phyloP scores from a whole-genome alignment of 2,329 filamentous ascomycete genomes.

The Trichothecium sympodiale region DNA sequence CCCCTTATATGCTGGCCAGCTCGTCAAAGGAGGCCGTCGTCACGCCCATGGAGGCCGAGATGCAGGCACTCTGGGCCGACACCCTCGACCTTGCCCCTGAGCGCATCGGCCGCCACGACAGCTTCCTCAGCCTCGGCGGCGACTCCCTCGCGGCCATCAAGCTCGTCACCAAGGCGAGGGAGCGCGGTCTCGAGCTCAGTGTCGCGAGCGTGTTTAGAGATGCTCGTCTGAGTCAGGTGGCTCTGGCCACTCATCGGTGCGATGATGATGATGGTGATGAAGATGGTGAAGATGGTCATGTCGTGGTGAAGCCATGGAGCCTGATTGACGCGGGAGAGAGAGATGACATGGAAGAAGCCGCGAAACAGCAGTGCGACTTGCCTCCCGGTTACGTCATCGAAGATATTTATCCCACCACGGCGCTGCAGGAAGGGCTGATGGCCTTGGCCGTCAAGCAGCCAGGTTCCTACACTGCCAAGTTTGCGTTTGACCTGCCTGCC shows the following conservation, averaged over 20 bases:
- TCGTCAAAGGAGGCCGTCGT: slow-evolving; percentile 11
- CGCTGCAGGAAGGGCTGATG: too few relatives aligned
- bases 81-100: slow-evolving; percentile 16
- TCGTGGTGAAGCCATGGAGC: too few relatives aligned
- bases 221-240: slow-evolving; percentile 26
- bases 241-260: too few relatives aligned
- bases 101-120: slow-evolving; percentile 17
- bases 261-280: too few relatives aligned
- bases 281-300: too few relatives aligned
- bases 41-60: slow-evolving; percentile 20
- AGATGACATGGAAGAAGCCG: too few relatives aligned
- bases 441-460: too few relatives aligned
- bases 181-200: slow-evolving; percentile 21
- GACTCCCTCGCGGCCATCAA: slow-evolving; percentile 36
- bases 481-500: neutral
- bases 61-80: slow-evolving; percentile 20
- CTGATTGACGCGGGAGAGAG: too few relatives aligned
- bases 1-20: neutral
- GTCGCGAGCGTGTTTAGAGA: slow-evolving; percentile 28
- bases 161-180: slow-evolving; percentile 26
- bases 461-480: neutral
- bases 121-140: slow-evolving; percentile 31
- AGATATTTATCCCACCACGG: too few relatives aligned
- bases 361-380: too few relatives aligned
- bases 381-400: too few relatives aligned